Conservation (phyloP, 352 stramenopile genomes). For the Pythium sukuiense region DNA sequence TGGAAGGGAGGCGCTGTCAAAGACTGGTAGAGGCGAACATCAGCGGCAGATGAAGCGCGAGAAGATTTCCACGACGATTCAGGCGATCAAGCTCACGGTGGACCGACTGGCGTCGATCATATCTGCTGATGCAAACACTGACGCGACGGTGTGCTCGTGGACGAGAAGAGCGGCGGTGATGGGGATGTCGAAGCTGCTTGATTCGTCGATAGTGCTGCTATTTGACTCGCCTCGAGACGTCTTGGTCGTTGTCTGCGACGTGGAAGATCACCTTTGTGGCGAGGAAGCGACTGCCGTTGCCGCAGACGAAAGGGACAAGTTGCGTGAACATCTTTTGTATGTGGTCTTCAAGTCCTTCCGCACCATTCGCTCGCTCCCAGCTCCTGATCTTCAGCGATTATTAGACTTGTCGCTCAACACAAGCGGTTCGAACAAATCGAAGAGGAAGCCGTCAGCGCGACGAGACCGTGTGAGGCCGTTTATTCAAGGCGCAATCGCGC, state of each 20-base stretch:
- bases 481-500: constrained; percentile 37
- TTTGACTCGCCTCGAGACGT: constrained; percentile 57
- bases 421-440: constrained; percentile 4
- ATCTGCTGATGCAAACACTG: constrained; percentile 1
- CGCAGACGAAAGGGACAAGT: background rate
- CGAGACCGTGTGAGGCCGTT: constrained; percentile 45
- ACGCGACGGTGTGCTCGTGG: background rate
- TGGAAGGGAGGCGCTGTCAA: constrained; percentile 1
- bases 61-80: constrained; percentile 7
- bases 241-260: constrained; percentile 36
- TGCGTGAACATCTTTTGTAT: constrained; percentile 3
- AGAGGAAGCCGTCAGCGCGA: constrained; percentile 52
- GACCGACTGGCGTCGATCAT: constrained; percentile 15
- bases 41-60: background rate
- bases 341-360: constrained; percentile 9
- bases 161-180: constrained; percentile 9
- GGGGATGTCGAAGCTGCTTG: constrained; percentile 25
- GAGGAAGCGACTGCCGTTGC: background rate
- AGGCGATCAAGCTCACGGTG: constrained; percentile 20
- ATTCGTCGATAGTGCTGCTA: constrained; percentile 52
- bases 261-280: constrained; percentile 8
- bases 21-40: background rate
- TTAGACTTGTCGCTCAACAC: background rate
- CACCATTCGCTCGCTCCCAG: constrained; percentile 15
- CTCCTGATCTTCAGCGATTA: constrained; percentile 10